Conservation (phyloP, 2,329 filamentous ascomycete species). For the Geoglossum cookeanum region DNA sequence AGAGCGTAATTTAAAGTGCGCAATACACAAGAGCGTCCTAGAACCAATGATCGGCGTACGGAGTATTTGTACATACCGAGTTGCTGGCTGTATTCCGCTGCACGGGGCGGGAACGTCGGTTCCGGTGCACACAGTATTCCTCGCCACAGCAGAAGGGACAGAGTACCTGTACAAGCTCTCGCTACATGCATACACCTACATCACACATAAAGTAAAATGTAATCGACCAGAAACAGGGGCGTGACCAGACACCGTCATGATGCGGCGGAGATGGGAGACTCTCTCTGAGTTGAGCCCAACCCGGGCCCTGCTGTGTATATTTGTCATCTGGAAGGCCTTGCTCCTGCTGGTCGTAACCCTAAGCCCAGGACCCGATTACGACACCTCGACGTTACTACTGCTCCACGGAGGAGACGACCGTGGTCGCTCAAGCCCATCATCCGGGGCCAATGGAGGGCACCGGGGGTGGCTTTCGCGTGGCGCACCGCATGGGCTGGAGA, state of each 20-base stretch:
- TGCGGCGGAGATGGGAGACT: neutral
- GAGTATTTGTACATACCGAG: no score
- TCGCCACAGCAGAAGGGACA: neutral
- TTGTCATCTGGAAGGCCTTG: conserved; percentile 45
- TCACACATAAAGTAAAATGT: no score
- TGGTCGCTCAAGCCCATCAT: neutral
- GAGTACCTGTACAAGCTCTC: no score
- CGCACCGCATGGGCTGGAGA: conserved; percentile 15
- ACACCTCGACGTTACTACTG: conserved; percentile 50
- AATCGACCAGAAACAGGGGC: neutral
- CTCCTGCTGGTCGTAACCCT: conserved; percentile 41
- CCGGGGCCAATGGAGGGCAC: neutral
- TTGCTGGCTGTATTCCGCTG: neutral
- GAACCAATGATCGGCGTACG: neutral
- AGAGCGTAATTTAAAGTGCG: neutral
- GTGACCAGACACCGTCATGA: neutral
- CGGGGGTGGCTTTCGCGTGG: conserved; percentile 4
- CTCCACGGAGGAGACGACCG: conserved; percentile 12
- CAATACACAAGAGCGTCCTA: neutral
- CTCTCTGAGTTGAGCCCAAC: neutral
- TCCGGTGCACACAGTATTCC: neutral
- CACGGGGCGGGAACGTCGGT: neutral
- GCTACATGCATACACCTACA: no score
- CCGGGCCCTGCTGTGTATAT: conserved; percentile 18
- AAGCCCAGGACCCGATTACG: conserved; percentile 46